Base-by-base conservation (phyloP, 768 basidiomycete genomes). In the Phaeolepiota aurea region DNA sequence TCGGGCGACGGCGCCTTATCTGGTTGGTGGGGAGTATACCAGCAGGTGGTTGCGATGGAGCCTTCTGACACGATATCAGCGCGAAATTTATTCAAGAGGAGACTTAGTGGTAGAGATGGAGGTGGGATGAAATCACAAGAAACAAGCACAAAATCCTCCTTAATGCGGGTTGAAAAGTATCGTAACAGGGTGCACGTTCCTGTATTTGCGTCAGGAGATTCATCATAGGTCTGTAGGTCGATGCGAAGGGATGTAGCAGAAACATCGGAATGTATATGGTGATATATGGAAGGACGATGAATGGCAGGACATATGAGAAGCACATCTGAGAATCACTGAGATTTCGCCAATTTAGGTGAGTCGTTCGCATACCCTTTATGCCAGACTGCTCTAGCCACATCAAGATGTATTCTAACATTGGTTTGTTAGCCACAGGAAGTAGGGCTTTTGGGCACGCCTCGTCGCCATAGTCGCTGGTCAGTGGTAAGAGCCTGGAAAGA, bases 71-170 rank as follows among this genome's bases (percentile, higher is more conserved):
- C 67, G 0, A 75, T 63, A 47, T 90, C 82, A 9, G 75, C 71
- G 21, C 93, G 79, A 57, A 92, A 93, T 53, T 80, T 84, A 59
- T 97, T 79, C 32, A 96, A 65, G 1, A 96, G 62, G 0, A 62
- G 63, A 20, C 72, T 71, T 4, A 97, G 71, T 3, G 82, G 67
- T n/a, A 96, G 69, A 0, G 75, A 63, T 0, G 80, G 65, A 0
- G 91, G 83, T 5, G 91, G 82, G 15, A 91, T 72, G 37, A 96
- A 87, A 58, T 97, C 93, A 54, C 91, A 96, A 4, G 93, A 85
- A 1, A 97, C 72, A 16, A 97, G 60, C 30, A 96, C 75, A 58
- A 96, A 93, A 58, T 96, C 93, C 44, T 78, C 78, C 46, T 74
- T 69, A 46, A 93, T 91, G 36, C 80, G 79, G 36, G 56, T 64